A percentile compares a stretch with the other conserved stretches of the same genome.
Evolutionary conservation across 345 rosid genomes (phyloP).

Genomic region (Mallotus nudiflorus): DNA sequence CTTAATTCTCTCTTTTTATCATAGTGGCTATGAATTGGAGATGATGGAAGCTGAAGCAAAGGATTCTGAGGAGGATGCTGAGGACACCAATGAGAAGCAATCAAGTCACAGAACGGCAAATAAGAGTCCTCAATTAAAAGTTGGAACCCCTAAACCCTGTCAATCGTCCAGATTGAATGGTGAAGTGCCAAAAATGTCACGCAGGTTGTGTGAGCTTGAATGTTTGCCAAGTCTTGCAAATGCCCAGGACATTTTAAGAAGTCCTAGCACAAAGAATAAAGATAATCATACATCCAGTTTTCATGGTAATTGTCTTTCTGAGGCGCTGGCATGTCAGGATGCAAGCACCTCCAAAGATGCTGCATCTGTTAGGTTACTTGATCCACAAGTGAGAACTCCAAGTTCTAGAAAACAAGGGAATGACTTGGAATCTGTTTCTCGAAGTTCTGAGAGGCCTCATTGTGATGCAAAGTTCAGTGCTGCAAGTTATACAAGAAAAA

Average conservation of each 20-base stretch:
- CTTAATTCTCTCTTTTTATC: neutral
- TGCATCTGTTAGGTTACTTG: conserved; percentile 17
- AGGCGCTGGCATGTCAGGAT: conserved; percentile 25
- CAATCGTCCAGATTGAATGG: conserved; percentile 31
- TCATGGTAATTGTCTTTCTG: conserved; percentile 22
- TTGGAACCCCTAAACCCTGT: conserved; percentile 28
- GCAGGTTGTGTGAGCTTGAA: conserved; percentile 24
- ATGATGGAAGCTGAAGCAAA: conserved; percentile 81
- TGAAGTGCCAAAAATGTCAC: conserved; percentile 23
- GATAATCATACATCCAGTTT: conserved; percentile 32
- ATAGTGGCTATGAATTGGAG: conserved; percentile 73
- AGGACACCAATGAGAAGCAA: conserved; percentile 37
- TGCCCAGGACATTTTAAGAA: conserved; percentile 25
- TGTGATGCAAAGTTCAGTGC: conserved; percentile 27
- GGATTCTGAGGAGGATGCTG: conserved; percentile 89
- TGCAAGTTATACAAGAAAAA: conserved; percentile 51
- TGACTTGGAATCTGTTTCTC: conserved; percentile 28
- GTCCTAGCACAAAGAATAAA: conserved; percentile 32
- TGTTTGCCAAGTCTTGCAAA: conserved; percentile 29
- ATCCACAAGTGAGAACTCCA: conserved; percentile 33
- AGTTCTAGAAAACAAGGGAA: conserved; percentile 18
- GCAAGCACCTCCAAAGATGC: conserved; percentile 16
- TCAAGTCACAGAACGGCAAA: conserved; percentile 23
- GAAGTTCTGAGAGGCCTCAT: conserved; percentile 33
- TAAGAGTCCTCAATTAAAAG: conserved; percentile 50